Percentiles rank a stretch among this genome's conserved stretches.
Evolutionary conservation across 2,329 filamentous ascomycete genomes (phyloP).

Genomic region (Lasiodiplodia hormozganensis): DNA sequence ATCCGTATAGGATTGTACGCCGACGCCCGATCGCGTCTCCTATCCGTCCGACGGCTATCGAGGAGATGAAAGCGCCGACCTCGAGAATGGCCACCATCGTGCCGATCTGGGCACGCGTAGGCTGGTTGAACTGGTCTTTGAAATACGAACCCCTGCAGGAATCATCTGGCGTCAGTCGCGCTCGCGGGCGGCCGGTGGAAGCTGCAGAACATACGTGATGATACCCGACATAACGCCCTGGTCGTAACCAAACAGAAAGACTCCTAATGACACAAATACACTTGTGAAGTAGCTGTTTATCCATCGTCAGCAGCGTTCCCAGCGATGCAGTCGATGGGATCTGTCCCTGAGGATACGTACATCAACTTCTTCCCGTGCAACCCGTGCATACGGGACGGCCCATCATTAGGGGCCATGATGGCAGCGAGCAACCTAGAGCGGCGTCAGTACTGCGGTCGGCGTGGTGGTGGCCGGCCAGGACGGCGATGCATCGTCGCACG

Average conservation of each 20-base stretch:
- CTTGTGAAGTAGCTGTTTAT: conserved; percentile 86
- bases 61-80: conserved; percentile 90
- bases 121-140: conserved; percentile 90
- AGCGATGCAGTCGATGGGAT: background rate
- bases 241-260: conserved; percentile 89
- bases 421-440: conserved; percentile 65
- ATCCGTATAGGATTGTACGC: conserved; percentile 91
- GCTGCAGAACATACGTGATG: conserved; percentile 64
- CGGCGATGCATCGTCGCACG: background rate
- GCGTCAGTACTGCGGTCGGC: background rate
- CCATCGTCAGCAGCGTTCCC: conserved; percentile 5
- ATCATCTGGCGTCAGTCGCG: conserved; percentile 36
- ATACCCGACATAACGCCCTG: conserved; percentile 86
- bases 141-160: conserved; percentile 78
- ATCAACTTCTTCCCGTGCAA: conserved; percentile 94
- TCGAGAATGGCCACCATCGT: conserved; percentile 98
- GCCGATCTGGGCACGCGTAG: conserved; percentile 83
- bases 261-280: conserved; percentile 84
- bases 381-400: conserved; percentile 78
- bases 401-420: conserved; percentile 84
- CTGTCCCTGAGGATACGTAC: conserved; percentile 59
- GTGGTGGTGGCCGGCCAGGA: background rate
- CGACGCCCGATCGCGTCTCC: conserved; percentile 91
- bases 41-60: conserved; percentile 82
- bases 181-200: conserved; percentile 30